Conservation (phyloP, 441 rosid species). For the Manihot esculenta region DNA sequence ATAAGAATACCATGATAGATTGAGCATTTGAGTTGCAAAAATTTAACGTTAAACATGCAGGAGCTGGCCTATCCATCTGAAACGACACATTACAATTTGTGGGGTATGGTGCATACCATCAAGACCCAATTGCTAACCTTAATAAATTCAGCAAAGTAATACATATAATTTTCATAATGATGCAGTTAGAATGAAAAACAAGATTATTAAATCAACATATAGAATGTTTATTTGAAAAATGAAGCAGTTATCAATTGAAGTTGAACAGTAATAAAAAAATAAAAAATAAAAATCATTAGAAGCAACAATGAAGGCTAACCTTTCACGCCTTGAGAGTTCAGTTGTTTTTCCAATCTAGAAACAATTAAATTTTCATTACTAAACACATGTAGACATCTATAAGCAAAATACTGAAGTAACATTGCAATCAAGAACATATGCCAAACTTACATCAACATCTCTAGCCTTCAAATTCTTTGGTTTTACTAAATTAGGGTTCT, state of each 20-base stretch:
- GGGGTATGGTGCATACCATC: background rate
- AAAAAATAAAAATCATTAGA: background rate
- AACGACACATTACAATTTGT: background rate
- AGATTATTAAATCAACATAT: background rate
- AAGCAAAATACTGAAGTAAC: background rate
- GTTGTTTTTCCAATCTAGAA: slow-evolving; percentile 55
- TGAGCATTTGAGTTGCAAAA: background rate
- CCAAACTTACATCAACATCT: slow-evolving; percentile 61
- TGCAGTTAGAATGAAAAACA: background rate
- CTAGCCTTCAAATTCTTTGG: slow-evolving; percentile 63
- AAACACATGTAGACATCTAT: background rate
- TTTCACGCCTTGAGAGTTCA: slow-evolving; percentile 85
- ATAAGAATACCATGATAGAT: background rate
- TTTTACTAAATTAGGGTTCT: slow-evolving; percentile 67
- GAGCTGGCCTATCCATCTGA: background rate
- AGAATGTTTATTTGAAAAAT: background rate
- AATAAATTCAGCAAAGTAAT: background rate
- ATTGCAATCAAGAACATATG: background rate
- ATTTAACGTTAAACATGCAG: slow-evolving; percentile 1
- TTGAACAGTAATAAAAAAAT: background rate
- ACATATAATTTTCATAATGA: background rate
- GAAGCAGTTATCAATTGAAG: background rate
- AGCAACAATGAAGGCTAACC: slow-evolving; percentile 37
- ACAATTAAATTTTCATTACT: background rate
- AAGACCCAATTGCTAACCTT: background rate